Evolutionary conservation across 1,284 basidiomycete species (phyloP).

Genomic region (Rhodotorula sp.): DNA sequence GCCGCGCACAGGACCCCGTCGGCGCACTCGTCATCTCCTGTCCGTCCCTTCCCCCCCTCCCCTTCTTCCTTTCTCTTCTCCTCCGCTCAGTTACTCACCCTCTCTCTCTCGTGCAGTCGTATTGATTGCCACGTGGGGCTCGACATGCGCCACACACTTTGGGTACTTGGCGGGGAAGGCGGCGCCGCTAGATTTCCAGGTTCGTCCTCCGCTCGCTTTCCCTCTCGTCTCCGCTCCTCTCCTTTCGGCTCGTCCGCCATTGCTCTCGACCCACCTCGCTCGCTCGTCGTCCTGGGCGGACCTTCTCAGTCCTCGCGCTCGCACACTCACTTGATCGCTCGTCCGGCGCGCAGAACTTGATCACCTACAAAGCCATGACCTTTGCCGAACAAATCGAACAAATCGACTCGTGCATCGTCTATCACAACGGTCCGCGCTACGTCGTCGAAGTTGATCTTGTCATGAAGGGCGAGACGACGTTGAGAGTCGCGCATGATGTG

Average conservation of each 20-base stretch:
- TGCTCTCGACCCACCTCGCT: too few species aligned
- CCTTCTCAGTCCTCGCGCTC: too few species aligned
- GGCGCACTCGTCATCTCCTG: conserved; percentile 83
- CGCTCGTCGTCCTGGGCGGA: too few species aligned
- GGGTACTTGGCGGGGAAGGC: conserved; percentile 84
- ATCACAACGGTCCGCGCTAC: conserved; percentile 63
- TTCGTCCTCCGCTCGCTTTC: background rate
- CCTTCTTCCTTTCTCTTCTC: background rate
- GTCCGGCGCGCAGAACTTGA: conserved; percentile 58
- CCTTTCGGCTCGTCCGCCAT: too few species aligned
- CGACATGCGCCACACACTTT: conserved; percentile 77
- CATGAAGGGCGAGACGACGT: conserved; percentile 80
- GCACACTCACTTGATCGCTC: background rate
- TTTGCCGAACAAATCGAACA: conserved; percentile 81
- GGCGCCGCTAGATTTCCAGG: conserved; percentile 81
- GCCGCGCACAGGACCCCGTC: conserved; percentile 59
- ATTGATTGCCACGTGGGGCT: conserved; percentile 44
- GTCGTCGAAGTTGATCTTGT: conserved; percentile 95
- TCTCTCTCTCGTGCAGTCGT: conserved; percentile 12
- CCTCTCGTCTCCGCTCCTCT: background rate
- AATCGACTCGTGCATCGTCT: conserved; percentile 70
- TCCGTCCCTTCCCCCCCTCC: conserved; percentile 3
- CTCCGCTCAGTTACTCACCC: background rate
- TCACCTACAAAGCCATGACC: conserved; percentile 85
- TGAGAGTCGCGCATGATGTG: conserved; percentile 85